Percentiles rank a stretch among this genome's conserved stretches.
Conservation (phyloP, 345 rosid genomes). For the Euclidium syriacum region DNA sequence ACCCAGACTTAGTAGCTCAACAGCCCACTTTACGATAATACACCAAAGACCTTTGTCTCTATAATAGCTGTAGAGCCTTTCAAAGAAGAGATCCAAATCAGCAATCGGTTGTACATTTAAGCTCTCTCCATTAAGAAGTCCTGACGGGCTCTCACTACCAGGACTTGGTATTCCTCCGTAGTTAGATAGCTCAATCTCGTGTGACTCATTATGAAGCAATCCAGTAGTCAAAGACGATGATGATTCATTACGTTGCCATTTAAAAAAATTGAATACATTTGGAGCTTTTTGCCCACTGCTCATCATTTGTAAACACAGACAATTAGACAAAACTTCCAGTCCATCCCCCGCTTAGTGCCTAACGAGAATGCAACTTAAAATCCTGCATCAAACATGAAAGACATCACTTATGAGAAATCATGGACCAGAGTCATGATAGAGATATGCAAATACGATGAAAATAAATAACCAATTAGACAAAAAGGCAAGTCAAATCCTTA, state of each 20-base stretch:
- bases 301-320: conserved; percentile 67
- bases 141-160: conserved; percentile 96
- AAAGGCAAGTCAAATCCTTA: neutral
- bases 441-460: neutral
- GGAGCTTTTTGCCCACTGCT: conserved; percentile 60
- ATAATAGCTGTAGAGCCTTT: conserved; percentile 84
- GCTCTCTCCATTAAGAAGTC: conserved; percentile 90
- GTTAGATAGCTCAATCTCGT: conserved; percentile 85
- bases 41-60: conserved; percentile 98
- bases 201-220: conserved; percentile 74
- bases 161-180: conserved; percentile 84
- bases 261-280: conserved; percentile 56
- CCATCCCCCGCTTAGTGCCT: conserved; percentile 59
- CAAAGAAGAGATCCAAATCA: conserved; percentile 92
- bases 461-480: neutral
- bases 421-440: neutral
- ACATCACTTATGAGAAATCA: neutral
- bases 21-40: conserved; percentile 89
- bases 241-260: conserved; percentile 64
- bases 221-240: conserved; percentile 68
- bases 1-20: conserved; percentile 84
- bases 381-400: conserved; percentile 14
- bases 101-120: conserved; percentile 72
- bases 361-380: conserved; percentile 16
- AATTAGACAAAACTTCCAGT: conserved; percentile 57